Percentiles rank a stretch among this genome's conserved stretches.
phyloP scores from a whole-genome alignment of 805 yeast genomes.

The Metschnikowia similis region DNA sequence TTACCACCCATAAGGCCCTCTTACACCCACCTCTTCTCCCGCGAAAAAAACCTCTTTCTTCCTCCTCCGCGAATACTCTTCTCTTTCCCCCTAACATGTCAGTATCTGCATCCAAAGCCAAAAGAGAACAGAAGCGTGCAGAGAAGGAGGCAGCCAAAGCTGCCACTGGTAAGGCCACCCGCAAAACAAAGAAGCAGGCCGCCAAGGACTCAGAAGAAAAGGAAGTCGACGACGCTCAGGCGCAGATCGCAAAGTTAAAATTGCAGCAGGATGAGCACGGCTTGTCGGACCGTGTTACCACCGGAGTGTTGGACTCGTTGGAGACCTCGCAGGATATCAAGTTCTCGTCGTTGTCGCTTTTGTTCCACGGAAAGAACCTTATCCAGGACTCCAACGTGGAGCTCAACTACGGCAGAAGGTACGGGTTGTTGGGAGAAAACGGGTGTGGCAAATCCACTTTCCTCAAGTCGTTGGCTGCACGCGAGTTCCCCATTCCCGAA shows the following conservation, averaged over 20 bases:
- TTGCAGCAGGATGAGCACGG: conserved; percentile 93
- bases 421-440: conserved; percentile 96
- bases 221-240: conserved; percentile 60
- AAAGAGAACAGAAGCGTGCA: conserved; percentile 95
- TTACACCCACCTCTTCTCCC: not conserved
- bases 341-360: conserved; percentile 80
- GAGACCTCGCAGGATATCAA: conserved; percentile 91
- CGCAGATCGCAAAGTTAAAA: conserved; percentile 79
- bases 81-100: conserved; percentile 27
- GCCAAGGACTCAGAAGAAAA: conserved; percentile 47
- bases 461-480: conserved; percentile 86
- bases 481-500: conserved; percentile 94
- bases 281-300: conserved; percentile 91
- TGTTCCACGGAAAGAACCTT: conserved; percentile 96
- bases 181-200: conserved; percentile 57
- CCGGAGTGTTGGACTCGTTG: conserved; percentile 92
- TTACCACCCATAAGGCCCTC: not conserved
- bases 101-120: conserved; percentile 91
- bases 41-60: not conserved
- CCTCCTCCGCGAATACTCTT: not conserved
- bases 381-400: conserved; percentile 89
- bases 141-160: conserved; percentile 45
- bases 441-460: conserved; percentile 99
- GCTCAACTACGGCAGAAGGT: conserved; percentile 95
- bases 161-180: conserved; percentile 69